phyloP scores from a whole-genome alignment of 208 protist species.

The Leishmania aethiopica region DNA sequence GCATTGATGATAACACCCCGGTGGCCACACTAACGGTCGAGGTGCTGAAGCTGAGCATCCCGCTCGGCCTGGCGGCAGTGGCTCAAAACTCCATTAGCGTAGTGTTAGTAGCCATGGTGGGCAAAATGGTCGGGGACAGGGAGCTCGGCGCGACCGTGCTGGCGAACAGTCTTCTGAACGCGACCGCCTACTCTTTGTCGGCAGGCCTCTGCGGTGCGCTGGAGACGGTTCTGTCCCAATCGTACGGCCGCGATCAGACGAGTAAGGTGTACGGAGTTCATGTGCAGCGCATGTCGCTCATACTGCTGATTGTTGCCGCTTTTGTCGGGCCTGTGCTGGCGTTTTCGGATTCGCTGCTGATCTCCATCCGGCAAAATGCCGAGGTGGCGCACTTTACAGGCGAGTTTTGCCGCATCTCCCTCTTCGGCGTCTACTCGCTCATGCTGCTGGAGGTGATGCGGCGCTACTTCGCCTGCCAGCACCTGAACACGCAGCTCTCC shows the following conservation, averaged over 20 bases:
- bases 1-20: conserved; percentile 29
- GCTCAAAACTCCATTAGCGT: conserved; percentile 66
- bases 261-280: conserved; percentile 82
- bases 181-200: conserved; percentile 70
- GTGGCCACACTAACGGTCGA: conserved; percentile 22
- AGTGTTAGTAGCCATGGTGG: conserved; percentile 57
- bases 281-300: conserved; percentile 70
- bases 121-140: conserved; percentile 46
- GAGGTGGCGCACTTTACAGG: conserved; percentile 55
- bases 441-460: conserved; percentile 83
- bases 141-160: conserved; percentile 68
- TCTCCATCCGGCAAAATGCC: conserved; percentile 52
- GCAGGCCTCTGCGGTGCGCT: conserved; percentile 73
- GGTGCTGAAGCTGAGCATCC: conserved; percentile 52
- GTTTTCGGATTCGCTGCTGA: conserved; percentile 60
- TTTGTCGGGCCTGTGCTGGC: conserved; percentile 53
- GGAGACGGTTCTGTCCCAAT: conserved; percentile 79
- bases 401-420: conserved; percentile 58
- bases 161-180: conserved; percentile 76
- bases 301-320: conserved; percentile 64
- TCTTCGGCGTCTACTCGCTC: conserved; percentile 63
- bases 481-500: conserved; percentile 67
- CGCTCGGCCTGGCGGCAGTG: conserved; percentile 60
- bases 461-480: conserved; percentile 83
- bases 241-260: conserved; percentile 66